Base-by-base conservation (phyloP, 176 grass and related monocot genomes). In the Calamus simplicifolius region DNA sequence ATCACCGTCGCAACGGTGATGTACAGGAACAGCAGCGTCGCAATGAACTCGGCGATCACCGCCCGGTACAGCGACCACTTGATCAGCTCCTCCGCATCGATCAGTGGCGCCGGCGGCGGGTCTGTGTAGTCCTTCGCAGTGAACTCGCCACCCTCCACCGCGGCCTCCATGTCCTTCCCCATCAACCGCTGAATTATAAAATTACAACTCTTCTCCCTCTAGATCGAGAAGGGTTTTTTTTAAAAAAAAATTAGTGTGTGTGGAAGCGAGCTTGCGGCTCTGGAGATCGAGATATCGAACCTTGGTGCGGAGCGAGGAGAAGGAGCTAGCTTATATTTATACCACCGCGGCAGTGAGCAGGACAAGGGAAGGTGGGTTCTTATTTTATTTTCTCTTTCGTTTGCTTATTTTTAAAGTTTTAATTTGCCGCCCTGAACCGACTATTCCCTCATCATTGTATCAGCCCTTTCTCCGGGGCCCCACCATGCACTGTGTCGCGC, bases 61-160 rank as follows among this genome's bases (percentile, higher is more conserved):
- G 85, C 85, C 29, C 90, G 66, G 76, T 95, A 95, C 55, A 95
- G 78, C 1, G 90, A 95, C 90, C 90, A 95, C 72, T 78, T 86
- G 49, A 70, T 75, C 54, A 95, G 78, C 80, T 95, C 90, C 67
- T 83, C 73, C 7, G 62, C 55, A 70, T 95, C 90, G 53, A 95
- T 56, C n/a, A 95, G 66, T 15, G 82, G 57, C 17, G 82, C 85
- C 13, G 85, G 89, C 18, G 89, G 85, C 17, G 89, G 85, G 57
- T 95, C 89, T 1, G 60, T 16, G 85, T 95, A 95, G 82, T 95
- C 90, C 77, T 89, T 95, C 18, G 54, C 66, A 13, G 55, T 7
- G 85, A 78, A 95, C 55, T 79, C 82, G 0, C 63, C 77, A 5
- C 66, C 79, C 19, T 56, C 58, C 3, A 69, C 61, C 10, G 62